A percentile compares a stretch with the other conserved stretches of the same genome.
These are phyloP conservation scores for Aspergillus tanneri DNA, from an alignment of 2,329 filamentous ascomycete genomes.

Conservation along the genomic window DNA sequence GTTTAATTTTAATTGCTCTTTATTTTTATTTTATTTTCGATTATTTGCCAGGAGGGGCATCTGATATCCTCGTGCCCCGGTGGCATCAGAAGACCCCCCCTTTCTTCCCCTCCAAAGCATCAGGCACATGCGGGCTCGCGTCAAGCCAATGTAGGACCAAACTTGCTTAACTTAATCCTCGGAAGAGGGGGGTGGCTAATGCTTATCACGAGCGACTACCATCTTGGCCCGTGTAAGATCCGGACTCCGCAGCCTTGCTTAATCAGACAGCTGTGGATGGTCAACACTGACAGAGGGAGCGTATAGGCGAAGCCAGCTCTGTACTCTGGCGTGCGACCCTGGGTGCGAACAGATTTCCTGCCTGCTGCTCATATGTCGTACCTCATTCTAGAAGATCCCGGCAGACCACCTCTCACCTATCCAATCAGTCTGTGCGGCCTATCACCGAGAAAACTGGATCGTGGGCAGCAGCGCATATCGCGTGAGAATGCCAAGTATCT, in stretches of 20 bases:
- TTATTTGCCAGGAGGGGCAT: no score
- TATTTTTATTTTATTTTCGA: no score
- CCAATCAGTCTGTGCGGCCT: conserved; percentile 6
- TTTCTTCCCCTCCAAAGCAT: neutral
- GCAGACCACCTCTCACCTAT: conserved; percentile 1
- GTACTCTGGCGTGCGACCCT: conserved; percentile 12
- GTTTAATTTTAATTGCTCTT: no score
- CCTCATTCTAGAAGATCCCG: conserved; percentile 14
- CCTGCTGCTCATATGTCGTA: neutral
- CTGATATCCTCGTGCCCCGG: neutral
- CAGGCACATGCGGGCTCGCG: conserved; percentile 12
- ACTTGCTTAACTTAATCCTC: conserved; percentile 2
- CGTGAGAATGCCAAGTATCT: conserved; percentile 17
- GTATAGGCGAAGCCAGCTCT: conserved; percentile 2
- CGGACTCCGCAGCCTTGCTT: neutral
- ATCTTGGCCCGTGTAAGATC: conserved; percentile 1
- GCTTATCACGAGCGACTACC: conserved; percentile 12
- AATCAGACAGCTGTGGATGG: neutral
- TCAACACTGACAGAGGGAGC: conserved; percentile 2
- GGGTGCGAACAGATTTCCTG: conserved; percentile 5
- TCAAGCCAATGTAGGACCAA: conserved; percentile 4
- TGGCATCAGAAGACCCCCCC: conserved; percentile 8
- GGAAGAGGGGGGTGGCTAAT: neutral
- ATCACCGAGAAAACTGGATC: conserved; percentile 2
- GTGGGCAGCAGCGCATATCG: conserved; percentile 12